Conservation (phyloP, 1,284 basidiomycete genomes). For the Pterulicium gracile region DNA sequence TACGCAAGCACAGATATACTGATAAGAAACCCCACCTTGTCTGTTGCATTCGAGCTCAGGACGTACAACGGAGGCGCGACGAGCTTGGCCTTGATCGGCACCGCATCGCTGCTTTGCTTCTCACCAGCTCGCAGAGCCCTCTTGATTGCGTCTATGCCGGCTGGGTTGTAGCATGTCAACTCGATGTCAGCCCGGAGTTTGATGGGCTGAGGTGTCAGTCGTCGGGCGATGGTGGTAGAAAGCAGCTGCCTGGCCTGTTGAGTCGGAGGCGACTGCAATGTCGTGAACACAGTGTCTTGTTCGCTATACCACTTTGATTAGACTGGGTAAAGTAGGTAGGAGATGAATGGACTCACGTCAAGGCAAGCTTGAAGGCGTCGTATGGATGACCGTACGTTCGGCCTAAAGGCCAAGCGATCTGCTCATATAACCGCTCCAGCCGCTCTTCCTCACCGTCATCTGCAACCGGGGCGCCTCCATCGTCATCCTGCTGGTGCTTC, state of each 20-base stretch:
- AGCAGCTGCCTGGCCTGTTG: conserved; percentile 56
- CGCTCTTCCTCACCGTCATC: conserved; percentile 59
- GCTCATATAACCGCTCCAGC: conserved; percentile 81
- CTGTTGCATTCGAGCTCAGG: conserved; percentile 90
- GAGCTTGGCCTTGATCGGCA: conserved; percentile 95
- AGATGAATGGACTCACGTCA: conserved; percentile 55
- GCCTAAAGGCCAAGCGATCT: conserved; percentile 89
- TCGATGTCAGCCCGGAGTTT: conserved; percentile 98
- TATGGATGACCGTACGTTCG: conserved; percentile 92
- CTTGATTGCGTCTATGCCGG: conserved; percentile 98
- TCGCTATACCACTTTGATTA: conserved; percentile 44
- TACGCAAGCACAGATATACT: conserved; percentile 2
- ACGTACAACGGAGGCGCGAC: conserved; percentile 97
- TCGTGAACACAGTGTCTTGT: conserved; percentile 75
- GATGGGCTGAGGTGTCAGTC: conserved; percentile 96
- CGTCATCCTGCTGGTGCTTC: conserved; percentile 30
- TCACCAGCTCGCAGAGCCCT: conserved; percentile 87
- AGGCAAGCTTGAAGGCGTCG: conserved; percentile 94
- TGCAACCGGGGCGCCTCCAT: conserved; percentile 23
- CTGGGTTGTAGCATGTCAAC: conserved; percentile 92
- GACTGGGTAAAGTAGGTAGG: conserved; percentile 4
- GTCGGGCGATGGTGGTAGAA: conserved; percentile 82
- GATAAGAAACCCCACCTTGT: conserved; percentile 54
- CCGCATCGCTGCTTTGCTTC: conserved; percentile 75
- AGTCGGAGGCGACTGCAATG: conserved; percentile 56